Base-by-base conservation (phyloP, 2,329 filamentous ascomycete species). In the Alternaria sp. region DNA sequence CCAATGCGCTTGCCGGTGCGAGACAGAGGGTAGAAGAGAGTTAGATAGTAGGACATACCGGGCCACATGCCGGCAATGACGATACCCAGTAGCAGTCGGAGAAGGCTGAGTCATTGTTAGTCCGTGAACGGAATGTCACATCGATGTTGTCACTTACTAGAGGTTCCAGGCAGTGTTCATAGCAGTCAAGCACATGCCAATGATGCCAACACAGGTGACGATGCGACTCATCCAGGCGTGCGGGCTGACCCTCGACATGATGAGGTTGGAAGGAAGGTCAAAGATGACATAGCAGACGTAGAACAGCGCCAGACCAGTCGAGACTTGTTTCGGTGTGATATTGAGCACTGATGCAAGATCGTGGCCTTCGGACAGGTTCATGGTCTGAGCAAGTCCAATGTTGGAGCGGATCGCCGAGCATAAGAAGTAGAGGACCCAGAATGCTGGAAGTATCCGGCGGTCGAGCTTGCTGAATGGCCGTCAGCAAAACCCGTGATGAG, bases 41-140 rank as follows among this genome's bases (percentile, higher is more conserved):
- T 96, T 45, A 97, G 83, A 72, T 96, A 97, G 76, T 95, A 95
- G 9, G 92, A 87, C 93, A 97, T 96, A 49, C 93, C 93, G 0
- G 93, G 93, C 93, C 93, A 97, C 89, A 97, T 93, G 45, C 93
- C 93, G 1, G 93, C 93, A 73, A 93, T 93, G 24, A 96, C 92
- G 13, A 95, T 85, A 46, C 93, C 93, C 6, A 97, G 85, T 10
- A 97, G 83, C 55, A 97, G 89, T 7, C 93, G 88, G 28, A 97
- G 84, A n/a, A 96, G 82, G 66, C 86, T 77, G 36, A 1, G 17
- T 4, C 42, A 28, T 14, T 36, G 31, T 56, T 31, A 37, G 48
- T 49, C 36, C 24, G 4, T 51, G 7, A 17, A n/a, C 5, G n/a
- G 2, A 23, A 21, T 9, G 11, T 41, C 17, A n/a, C n/a, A 9